phyloP scores from a whole-genome alignment of 2,329 filamentous ascomycete genomes.

The Fusarium sp. region DNA sequence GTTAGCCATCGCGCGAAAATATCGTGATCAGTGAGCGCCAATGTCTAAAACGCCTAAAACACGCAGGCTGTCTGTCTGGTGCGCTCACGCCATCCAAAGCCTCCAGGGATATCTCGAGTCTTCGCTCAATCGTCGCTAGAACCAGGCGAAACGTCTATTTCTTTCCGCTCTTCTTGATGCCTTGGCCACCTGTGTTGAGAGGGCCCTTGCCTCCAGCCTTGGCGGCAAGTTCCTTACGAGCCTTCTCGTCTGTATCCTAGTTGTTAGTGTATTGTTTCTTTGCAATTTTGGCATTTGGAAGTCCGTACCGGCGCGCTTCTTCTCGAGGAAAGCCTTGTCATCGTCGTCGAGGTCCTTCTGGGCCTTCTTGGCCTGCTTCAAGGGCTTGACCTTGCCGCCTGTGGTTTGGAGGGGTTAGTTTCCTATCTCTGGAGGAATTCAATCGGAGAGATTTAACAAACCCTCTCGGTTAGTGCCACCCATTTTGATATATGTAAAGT shows the following conservation, averaged over 20 bases:
- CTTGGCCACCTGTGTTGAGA: constrained; percentile 81
- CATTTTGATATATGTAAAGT: constrained; percentile 42
- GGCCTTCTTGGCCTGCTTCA: constrained; percentile 89
- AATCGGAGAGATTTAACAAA: constrained; percentile 24
- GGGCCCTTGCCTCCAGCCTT: constrained; percentile 90
- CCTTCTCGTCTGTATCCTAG: constrained; percentile 74
- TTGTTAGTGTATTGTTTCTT: constrained; percentile 12
- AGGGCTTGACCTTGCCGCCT: constrained; percentile 85
- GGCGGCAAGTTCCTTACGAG: constrained; percentile 82
- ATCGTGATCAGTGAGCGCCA: constrained; percentile 27
- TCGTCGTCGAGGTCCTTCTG: constrained; percentile 86
- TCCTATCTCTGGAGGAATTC: neutral
- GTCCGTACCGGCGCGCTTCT: constrained; percentile 80
- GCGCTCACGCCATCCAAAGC: constrained; percentile 31
- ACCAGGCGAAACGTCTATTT: constrained; percentile 65
- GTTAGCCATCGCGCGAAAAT: constrained; percentile 37
- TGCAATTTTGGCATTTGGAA: fast-evolving
- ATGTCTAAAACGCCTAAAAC: constrained; percentile 33
- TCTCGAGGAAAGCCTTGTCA: constrained; percentile 81
- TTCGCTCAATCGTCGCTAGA: neutral
- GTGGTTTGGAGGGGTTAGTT: constrained; percentile 37
- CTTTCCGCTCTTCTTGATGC: constrained; percentile 99
- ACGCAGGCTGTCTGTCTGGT: constrained; percentile 8
- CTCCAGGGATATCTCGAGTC: constrained; percentile 3
- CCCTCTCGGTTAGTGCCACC: constrained; percentile 52